Base-by-base conservation (phyloP, 148 eudicot genomes). In the Talinum fruticosum region DNA sequence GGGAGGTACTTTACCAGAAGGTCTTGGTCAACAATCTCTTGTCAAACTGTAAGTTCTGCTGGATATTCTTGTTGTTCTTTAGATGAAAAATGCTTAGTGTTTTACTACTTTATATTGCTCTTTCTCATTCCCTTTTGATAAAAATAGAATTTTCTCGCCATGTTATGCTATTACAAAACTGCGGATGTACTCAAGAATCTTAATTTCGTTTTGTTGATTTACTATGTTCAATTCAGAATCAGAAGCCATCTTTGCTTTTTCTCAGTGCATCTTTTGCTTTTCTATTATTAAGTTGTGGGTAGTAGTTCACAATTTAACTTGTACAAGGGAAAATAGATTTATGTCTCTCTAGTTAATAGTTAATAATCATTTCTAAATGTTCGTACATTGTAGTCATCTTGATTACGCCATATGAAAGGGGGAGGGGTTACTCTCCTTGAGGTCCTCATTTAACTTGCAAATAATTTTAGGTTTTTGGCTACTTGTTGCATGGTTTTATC, bases 11-110 rank as follows among this genome's bases (percentile, higher is more conserved):
- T 54, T 94, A 74, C 97, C 98, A 37, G 77, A 84, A 74, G 94
- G 95, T 71, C 87, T 94, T 80, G 97, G 98, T 71, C 95, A 87
- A 80, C 84, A 86, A 47, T 87, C 98, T 76, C 95, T 94, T 76
- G 86, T 90, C 59, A 90, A 89, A 75, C 86, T 93, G 96, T 93
- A 90, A 90, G 97, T 71, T 44, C 23, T 37, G 59, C 10, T 62
- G 66, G 26, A 13, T 12, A 62, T 62, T 28, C 34, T 62, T 28
- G 32, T 62, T 33, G 4, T 62, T 62, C 34, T 26, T 62, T 4
- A 2, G 34, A 51, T 51, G 19, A 15, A 28, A 62, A 8, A 28
- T 26, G n/a, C n/a, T 62, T 10, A 62, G 64, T 59, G n/a, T 59
- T 8, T 51, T 19, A 51, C 57, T 16, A 41, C 5, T 51, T 51